These are phyloP conservation scores for Fraxinus ornus DNA, from an alignment of 305 asterid species.

Conservation along the genomic window DNA sequence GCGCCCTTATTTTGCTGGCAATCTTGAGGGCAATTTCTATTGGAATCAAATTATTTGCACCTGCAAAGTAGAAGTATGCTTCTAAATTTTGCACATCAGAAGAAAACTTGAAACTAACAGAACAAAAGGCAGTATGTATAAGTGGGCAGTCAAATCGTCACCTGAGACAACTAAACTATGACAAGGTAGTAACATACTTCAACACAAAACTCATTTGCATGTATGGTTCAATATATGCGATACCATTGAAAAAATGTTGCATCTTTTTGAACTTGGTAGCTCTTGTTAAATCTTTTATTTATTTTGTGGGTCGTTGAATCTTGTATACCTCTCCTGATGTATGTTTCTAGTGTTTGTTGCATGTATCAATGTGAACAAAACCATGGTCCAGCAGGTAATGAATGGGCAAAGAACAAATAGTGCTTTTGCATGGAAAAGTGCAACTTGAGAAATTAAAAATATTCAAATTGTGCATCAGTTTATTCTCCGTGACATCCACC, in stretches of 20 bases:
- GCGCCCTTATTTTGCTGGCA: constrained; percentile 75
- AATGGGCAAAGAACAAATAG: background rate
- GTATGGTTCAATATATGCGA: background rate
- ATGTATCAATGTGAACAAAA: background rate
- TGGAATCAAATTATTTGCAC: constrained; percentile 92
- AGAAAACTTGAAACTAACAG: background rate
- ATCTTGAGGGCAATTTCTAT: constrained; percentile 90
- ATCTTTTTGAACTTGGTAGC: background rate
- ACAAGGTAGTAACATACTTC: background rate
- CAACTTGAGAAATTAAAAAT: background rate
- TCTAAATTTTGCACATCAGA: background rate
- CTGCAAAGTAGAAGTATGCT: constrained; percentile 34
- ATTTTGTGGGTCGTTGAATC: background rate
- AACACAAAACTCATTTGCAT: background rate
- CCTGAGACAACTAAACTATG: background rate
- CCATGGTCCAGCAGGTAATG: background rate
- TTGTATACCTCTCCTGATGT: background rate
- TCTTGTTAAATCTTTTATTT: background rate
- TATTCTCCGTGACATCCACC: background rate
- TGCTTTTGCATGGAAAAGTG: background rate
- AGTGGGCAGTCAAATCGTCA: background rate
- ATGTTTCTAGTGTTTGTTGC: background rate
- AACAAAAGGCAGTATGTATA: background rate
- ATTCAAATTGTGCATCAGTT: background rate
- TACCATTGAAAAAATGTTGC: background rate